phyloP scores from a whole-genome alignment of 2,329 filamentous ascomycete genomes.

The Colletotrichum sp. region DNA sequence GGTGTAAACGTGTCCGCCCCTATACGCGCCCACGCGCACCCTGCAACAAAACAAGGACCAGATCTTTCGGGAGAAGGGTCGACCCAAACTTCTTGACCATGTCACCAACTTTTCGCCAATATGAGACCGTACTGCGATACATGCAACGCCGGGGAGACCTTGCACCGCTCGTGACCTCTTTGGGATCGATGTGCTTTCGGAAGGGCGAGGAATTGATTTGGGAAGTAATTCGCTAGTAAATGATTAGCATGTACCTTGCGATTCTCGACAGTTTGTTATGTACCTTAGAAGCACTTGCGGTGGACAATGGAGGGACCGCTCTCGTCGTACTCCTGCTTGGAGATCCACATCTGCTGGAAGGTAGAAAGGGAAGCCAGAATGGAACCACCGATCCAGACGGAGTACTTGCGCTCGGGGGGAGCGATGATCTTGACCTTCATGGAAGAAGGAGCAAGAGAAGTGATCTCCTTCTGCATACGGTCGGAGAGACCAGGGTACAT shows the following conservation, averaged over 20 bases:
- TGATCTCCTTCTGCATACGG: constrained; percentile 99
- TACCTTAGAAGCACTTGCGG: constrained; percentile 99
- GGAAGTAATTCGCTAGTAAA: not conserved
- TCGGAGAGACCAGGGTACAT: constrained; percentile 99
- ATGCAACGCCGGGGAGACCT: constrained; percentile 49
- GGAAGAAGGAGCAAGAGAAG: constrained; percentile 96
- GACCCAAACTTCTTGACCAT: constrained; percentile 58
- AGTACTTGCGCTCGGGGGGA: constrained; percentile 99
- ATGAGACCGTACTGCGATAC: constrained; percentile 57
- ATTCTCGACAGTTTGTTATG: constrained; percentile 20
- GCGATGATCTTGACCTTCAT: constrained; percentile 99
- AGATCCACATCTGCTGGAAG: constrained; percentile 99
- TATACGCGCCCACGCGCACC: constrained; percentile 53
- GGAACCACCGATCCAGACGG: constrained; percentile 99
- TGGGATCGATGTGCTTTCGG: constrained; percentile 45
- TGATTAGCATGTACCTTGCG: not conserved
- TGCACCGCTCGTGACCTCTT: constrained; percentile 49
- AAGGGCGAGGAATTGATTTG: constrained; percentile 33
- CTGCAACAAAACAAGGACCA: constrained; percentile 56
- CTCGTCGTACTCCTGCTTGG: constrained; percentile 99
- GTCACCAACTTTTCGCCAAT: constrained; percentile 64
- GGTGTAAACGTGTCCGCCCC: constrained; percentile 54
- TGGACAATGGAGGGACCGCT: constrained; percentile 98
- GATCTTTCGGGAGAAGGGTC: constrained; percentile 53
- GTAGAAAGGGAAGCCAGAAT: constrained; percentile 99